Evolutionary conservation across 2,329 filamentous ascomycete genomes (phyloP).

Genomic region (Sporothrix inflata): DNA sequence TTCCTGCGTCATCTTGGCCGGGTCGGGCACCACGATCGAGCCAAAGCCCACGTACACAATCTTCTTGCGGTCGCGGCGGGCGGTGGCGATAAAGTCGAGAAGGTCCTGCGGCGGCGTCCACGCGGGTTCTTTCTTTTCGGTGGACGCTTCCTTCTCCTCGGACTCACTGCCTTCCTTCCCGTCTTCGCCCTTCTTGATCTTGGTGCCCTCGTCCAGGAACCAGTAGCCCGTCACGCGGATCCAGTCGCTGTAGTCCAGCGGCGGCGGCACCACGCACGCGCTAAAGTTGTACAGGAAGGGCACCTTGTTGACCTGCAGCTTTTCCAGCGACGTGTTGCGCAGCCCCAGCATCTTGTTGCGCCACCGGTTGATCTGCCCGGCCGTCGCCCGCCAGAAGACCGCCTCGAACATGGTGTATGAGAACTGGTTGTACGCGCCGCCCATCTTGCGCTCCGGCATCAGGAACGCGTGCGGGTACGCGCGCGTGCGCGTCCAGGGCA

Average conservation of each 20-base stretch:
- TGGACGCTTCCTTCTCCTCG: background rate
- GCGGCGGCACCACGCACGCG: slow-evolving; percentile 88
- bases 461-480: slow-evolving; percentile 97
- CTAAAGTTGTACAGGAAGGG: slow-evolving; percentile 98
- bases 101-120: slow-evolving; percentile 80
- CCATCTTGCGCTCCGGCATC: slow-evolving; percentile 90
- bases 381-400: slow-evolving; percentile 93
- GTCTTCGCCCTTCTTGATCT: background rate
- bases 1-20: slow-evolving; percentile 84
- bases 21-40: slow-evolving; percentile 91
- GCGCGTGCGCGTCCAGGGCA: slow-evolving; percentile 96
- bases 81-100: slow-evolving; percentile 78
- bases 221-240: slow-evolving; percentile 97
- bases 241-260: slow-evolving; percentile 96
- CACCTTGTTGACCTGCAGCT: slow-evolving; percentile 95
- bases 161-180: background rate
- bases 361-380: slow-evolving; percentile 91
- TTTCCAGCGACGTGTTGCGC: slow-evolving; percentile 80
- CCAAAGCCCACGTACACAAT: slow-evolving; percentile 97
- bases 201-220: slow-evolving; percentile 77
- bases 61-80: slow-evolving; percentile 81
- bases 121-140: slow-evolving; percentile 37
- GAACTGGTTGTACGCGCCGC: slow-evolving; percentile 91
- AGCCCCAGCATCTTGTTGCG: slow-evolving; percentile 78
- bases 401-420: slow-evolving; percentile 97